A percentile compares a stretch with the other conserved stretches of the same genome.
Evolutionary conservation across 2,329 filamentous ascomycete genomes (phyloP).

Genomic region (Cladosporium oxysporum): DNA sequence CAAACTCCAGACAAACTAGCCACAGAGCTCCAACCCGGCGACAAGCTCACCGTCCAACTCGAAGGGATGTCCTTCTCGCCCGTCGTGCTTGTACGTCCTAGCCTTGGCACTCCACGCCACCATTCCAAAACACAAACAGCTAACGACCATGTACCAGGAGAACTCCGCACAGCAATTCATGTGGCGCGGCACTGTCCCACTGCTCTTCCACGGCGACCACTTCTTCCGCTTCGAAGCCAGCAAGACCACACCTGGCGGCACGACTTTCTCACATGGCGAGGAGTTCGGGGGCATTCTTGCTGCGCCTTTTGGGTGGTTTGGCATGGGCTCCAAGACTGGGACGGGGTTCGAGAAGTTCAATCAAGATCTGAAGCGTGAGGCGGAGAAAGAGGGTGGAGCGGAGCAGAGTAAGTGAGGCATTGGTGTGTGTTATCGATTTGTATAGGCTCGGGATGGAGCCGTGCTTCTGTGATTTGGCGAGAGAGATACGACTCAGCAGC

Average conservation of each 20-base stretch:
- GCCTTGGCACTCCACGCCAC: neutral
- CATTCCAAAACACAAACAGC: neutral
- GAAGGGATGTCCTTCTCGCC: slow-evolving; percentile 24
- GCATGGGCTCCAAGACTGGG: slow-evolving; percentile 11
- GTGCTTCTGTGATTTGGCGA: too few species aligned
- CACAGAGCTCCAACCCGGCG: slow-evolving; percentile 17
- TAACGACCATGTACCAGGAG: slow-evolving; percentile 14
- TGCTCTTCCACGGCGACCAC: slow-evolving; percentile 25
- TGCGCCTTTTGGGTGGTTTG: slow-evolving; percentile 20
- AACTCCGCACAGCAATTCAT: slow-evolving; percentile 17
- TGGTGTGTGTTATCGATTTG: too few species aligned
- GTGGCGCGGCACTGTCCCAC: slow-evolving; percentile 24
- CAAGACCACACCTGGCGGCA: slow-evolving; percentile 20
- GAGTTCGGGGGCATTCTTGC: slow-evolving; percentile 22
- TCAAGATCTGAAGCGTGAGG: slow-evolving; percentile 25
- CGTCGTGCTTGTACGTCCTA: slow-evolving; percentile 17
- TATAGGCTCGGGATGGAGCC: too few species aligned
- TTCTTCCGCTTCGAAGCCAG: slow-evolving; percentile 24
- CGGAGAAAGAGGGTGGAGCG: slow-evolving; percentile 18
- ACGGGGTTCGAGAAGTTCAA: slow-evolving; percentile 25
- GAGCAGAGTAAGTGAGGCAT: neutral
- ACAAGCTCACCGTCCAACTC: slow-evolving; percentile 22
- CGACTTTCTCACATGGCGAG: slow-evolving; percentile 26
- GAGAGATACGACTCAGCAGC: too few species aligned
- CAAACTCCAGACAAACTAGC: slow-evolving; percentile 7